Evolutionary conservation across 306 rosid species (phyloP).

Genomic region (Geum urbanum): DNA sequence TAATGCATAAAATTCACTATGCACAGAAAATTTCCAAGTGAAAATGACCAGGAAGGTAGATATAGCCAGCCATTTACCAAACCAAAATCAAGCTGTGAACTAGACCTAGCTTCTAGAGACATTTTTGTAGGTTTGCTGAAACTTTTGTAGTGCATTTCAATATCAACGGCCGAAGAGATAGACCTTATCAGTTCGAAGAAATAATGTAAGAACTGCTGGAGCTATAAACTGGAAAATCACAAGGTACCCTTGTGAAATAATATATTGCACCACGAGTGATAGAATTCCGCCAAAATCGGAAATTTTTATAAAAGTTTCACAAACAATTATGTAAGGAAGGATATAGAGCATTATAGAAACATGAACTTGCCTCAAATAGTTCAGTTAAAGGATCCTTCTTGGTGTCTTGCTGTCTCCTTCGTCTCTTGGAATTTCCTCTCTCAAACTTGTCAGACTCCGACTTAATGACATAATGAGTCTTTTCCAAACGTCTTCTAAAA

Average conservation of each 20-base stretch:
- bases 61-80: slow-evolving; percentile 54
- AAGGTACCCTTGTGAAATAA: no score
- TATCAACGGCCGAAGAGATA: slow-evolving; percentile 38
- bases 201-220: no score
- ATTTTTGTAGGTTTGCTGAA: slow-evolving; percentile 61
- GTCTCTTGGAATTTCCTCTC: slow-evolving; percentile 69
- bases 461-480: slow-evolving; percentile 63
- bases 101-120: slow-evolving; percentile 93
- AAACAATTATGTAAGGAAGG: neutral
- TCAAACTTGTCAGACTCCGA: slow-evolving; percentile 69
- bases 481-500: slow-evolving; percentile 91
- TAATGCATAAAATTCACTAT: neutral
- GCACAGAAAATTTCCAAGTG: no score
- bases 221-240: no score
- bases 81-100: slow-evolving; percentile 77
- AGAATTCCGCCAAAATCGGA: neutral
- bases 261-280: neutral
- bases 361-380: slow-evolving; percentile 73
- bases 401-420: slow-evolving; percentile 79
- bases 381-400: slow-evolving; percentile 84
- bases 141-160: slow-evolving; percentile 59
- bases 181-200: neutral
- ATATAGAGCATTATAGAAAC: slow-evolving; percentile 13
- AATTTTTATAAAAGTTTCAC: neutral
- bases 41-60: slow-evolving; percentile 2